Conservation (phyloP, 2,329 filamentous ascomycete species). For the Phialophora macrospora region DNA sequence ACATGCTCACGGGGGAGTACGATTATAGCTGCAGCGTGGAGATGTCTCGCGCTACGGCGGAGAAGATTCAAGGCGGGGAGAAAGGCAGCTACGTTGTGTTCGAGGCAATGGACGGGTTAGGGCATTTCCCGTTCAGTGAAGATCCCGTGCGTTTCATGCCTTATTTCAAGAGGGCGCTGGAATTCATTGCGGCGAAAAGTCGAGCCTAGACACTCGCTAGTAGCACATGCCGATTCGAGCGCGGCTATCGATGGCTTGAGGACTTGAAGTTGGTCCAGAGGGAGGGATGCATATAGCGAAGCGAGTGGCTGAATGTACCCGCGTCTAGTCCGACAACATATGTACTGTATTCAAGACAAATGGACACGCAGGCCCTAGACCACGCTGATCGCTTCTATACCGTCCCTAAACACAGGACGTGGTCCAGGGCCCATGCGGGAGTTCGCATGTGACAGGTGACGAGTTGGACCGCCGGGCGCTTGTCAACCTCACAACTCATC, state of each 20-base stretch:
- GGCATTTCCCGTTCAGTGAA: constrained; percentile 36
- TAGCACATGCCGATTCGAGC: background rate
- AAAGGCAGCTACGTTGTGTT: constrained; percentile 20
- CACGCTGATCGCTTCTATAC: background rate
- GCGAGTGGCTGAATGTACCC: background rate
- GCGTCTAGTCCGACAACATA: background rate
- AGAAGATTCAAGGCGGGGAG: constrained; percentile 30
- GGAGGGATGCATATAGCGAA: background rate
- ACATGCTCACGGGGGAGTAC: constrained; percentile 54
- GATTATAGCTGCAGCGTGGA: constrained; percentile 34
- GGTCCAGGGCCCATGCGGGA: background rate
- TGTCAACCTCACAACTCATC: background rate
- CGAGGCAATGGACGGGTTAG: constrained; percentile 34
- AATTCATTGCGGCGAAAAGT: constrained; percentile 20
- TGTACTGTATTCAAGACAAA: background rate
- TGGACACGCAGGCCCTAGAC: background rate
- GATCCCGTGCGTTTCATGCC: constrained; percentile 32
- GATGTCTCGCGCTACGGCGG: constrained; percentile 29
- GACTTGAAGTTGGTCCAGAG: background rate
- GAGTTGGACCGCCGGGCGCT: no score
- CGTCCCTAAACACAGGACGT: background rate
- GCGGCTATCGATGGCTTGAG: background rate
- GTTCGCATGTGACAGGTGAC: background rate
- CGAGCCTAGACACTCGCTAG: background rate
- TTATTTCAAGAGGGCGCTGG: constrained; percentile 30